A percentile compares a stretch with the other conserved stretches of the same genome.
Evolutionary conservation across 306 rosid species (phyloP).

Genomic region (Adenanthera pavonina): DNA sequence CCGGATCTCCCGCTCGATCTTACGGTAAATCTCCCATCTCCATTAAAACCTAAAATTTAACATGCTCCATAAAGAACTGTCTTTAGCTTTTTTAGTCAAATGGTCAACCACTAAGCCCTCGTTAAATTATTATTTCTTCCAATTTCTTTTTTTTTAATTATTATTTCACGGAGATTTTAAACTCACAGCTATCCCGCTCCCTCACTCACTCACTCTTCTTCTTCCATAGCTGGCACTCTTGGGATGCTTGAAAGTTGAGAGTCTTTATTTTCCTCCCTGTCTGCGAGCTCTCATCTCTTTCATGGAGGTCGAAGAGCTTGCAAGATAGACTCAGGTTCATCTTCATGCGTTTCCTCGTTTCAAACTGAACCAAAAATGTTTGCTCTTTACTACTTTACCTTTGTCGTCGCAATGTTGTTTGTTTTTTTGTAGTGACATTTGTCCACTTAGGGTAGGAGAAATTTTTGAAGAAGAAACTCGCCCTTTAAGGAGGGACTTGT

Average conservation of each 20-base stretch:
- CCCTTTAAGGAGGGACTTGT: slow-evolving; percentile 8
- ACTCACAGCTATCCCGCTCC: slow-evolving; percentile 44
- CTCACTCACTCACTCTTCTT: slow-evolving; percentile 29
- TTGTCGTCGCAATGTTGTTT: slow-evolving; percentile 9
- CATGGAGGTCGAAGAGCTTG: slow-evolving; percentile 49
- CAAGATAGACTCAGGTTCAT: slow-evolving; percentile 62
- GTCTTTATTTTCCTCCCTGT: not conserved
- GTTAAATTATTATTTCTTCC: slow-evolving; percentile 7
- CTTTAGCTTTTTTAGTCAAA: slow-evolving; percentile 39
- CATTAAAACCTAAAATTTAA: slow-evolving; percentile 2
- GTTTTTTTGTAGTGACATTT: not conserved
- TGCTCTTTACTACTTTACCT: not conserved
- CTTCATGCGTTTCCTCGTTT: slow-evolving; percentile 3
- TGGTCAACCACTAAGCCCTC: slow-evolving; percentile 24
- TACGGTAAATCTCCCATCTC: slow-evolving; percentile 9
- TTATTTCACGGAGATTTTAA: slow-evolving; percentile 35
- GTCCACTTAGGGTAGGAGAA: slow-evolving; percentile 4
- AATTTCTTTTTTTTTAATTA: not conserved
- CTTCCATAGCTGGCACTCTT: slow-evolving; percentile 32
- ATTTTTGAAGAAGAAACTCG: not conserved
- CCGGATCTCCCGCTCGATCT: slow-evolving; percentile 33
- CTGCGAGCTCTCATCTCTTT: slow-evolving; percentile 46
- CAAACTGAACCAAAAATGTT: not conserved
- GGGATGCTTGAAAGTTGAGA: slow-evolving; percentile 18
- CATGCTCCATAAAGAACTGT: slow-evolving; percentile 24